Percentiles rank a stretch among this genome's conserved stretches.
phyloP scores from a whole-genome alignment of 768 basidiomycete species.

The Pisolithus microcarpus region DNA sequence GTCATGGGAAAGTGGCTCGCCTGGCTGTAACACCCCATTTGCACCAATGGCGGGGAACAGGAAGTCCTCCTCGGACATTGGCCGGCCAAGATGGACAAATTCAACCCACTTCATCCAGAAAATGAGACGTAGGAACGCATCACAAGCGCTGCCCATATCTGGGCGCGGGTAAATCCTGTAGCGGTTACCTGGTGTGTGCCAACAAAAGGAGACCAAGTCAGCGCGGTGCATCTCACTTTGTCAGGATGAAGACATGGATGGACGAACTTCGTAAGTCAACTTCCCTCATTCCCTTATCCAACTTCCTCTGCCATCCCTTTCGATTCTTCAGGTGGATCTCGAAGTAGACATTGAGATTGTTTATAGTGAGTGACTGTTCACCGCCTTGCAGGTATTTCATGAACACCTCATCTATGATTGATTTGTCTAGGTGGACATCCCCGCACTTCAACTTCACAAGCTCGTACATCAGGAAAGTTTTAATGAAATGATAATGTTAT shows the following conservation, averaged over 20 bases:
- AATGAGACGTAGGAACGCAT: constrained; percentile 23
- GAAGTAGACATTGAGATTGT: too few species aligned
- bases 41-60: neutral
- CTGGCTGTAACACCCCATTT: too few species aligned
- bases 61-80: neutral
- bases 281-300: constrained; percentile 19
- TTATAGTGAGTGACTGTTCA: too few species aligned
- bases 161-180: constrained; percentile 27
- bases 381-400: neutral
- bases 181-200: too few species aligned
- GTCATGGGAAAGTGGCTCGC: too few species aligned
- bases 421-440: constrained; percentile 13
- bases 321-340: too few species aligned
- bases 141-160: constrained; percentile 18
- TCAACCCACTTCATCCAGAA: constrained; percentile 1
- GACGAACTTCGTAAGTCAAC: constrained; percentile 10
- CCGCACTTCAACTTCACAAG: constrained; percentile 16
- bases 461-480: too few species aligned
- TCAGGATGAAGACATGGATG: neutral
- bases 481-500: too few species aligned
- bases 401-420: neutral
- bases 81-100: neutral
- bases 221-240: too few species aligned
- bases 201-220: too few species aligned
- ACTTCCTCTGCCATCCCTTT: too few species aligned